Conservation (phyloP, 345 rosid genomes). For the Dipteronia sinensis region DNA sequence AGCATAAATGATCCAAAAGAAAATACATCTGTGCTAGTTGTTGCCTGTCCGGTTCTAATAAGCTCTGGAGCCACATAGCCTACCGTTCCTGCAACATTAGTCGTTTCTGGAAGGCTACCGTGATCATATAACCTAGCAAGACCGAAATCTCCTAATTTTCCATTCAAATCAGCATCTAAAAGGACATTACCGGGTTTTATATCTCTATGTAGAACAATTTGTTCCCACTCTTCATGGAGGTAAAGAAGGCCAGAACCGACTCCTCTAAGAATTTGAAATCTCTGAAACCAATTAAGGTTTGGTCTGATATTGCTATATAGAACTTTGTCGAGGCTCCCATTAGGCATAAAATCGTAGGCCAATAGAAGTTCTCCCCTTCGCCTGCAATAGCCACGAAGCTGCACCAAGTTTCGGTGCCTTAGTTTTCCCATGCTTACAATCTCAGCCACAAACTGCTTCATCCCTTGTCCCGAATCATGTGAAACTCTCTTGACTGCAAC, state of each 20-base stretch:
- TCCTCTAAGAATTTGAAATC: slow-evolving; percentile 42
- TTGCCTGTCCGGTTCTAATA: slow-evolving; percentile 42
- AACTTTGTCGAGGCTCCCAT: slow-evolving; percentile 43
- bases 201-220: slow-evolving; percentile 50
- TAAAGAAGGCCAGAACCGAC: slow-evolving; percentile 37
- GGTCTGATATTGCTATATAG: slow-evolving; percentile 17
- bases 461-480: slow-evolving; percentile 49
- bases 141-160: slow-evolving; percentile 50
- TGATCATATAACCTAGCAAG: slow-evolving; percentile 41
- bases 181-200: slow-evolving; percentile 43
- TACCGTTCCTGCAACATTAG: slow-evolving; percentile 41
- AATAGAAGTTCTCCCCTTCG: slow-evolving; percentile 39
- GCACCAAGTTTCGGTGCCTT: slow-evolving; percentile 43
- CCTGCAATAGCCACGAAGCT: slow-evolving; percentile 45
- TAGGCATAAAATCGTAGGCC: slow-evolving; percentile 51
- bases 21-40: slow-evolving; percentile 40
- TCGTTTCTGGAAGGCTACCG: slow-evolving; percentile 39
- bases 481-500: slow-evolving; percentile 61
- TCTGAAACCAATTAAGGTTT: slow-evolving; percentile 38
- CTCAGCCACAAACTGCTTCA: slow-evolving; percentile 38
- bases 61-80: slow-evolving; percentile 50
- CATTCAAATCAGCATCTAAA: slow-evolving; percentile 38
- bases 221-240: slow-evolving; percentile 50
- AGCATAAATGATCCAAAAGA: slow-evolving; percentile 45
- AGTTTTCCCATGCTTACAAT: slow-evolving; percentile 31